Base-by-base conservation (phyloP, 495 filamentous ascomycete genomes). In the Penicillium malachiteum region DNA sequence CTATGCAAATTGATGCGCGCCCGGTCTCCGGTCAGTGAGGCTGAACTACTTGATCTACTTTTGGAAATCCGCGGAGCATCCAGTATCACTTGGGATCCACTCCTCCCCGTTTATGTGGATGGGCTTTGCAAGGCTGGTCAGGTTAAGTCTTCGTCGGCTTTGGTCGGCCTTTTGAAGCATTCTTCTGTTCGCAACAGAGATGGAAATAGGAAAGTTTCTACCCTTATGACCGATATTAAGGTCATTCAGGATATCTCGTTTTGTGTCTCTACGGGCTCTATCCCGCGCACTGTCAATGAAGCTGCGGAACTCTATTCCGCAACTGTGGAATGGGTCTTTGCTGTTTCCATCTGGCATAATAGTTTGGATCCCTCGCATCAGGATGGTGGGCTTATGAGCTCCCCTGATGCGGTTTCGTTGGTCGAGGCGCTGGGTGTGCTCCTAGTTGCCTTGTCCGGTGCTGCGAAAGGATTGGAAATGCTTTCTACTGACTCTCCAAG, bases 51-150 rank as follows among this genome's bases (percentile, higher is more conserved):
- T 53, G 81, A 87, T 52, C 62, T 88, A 3, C 74, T 86, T 32
- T 71, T 90, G 6, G 77, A 77, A 21, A 82, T 84, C 2, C 78
- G 78, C 26, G 64, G 68, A 12, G 63, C 65, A 30, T 78, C 78
- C 47, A 70, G 62, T 35, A 66, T 78, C 60, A 72, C 71, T 54
- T 80, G 87, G 69, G 88, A 91, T 57, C 84, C 84, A 18, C 76
- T 87, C 42, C 68, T 88, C 18, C 76, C 79, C 5, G 72, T 80
- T 16, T 92, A 91, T 70, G 66, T 88, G 32, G 77, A 87, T 65
- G 75, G 76, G 12, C 76, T 91, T 30, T 77, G 84, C 33, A 75
- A 78, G 35, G 65, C 71, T 41, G 76, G 76, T 8, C 64, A 76
- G 52, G 71, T 87, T 32, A 81, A 84, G 54, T 71, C 75, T 5